Percentiles rank a stretch among this genome's conserved stretches.
phyloP scores from a whole-genome alignment of 1,139 yeast species.

The Blastobotrys serpentis region DNA sequence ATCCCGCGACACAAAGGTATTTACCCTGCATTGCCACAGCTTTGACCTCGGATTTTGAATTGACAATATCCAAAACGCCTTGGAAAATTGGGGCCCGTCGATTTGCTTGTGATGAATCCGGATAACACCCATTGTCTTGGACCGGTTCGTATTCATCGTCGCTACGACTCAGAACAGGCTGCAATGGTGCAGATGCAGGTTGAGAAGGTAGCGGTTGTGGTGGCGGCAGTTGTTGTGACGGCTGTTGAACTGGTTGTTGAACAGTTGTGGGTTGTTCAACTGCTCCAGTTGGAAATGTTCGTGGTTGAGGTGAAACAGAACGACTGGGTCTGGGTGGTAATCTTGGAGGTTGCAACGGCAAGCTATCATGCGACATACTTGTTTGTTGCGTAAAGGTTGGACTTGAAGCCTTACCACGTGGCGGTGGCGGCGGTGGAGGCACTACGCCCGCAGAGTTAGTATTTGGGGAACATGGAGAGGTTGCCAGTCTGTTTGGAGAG shows the following conservation, averaged over 20 bases:
- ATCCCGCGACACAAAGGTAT: slow-evolving; percentile 28
- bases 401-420: slow-evolving; percentile 10
- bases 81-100: slow-evolving; percentile 37
- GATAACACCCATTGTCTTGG: slow-evolving; percentile 24
- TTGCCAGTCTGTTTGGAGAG: background rate
- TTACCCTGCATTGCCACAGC: slow-evolving; percentile 32
- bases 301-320: slow-evolving; percentile 16
- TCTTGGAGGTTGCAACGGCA: slow-evolving; percentile 20
- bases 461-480: slow-evolving; percentile 1
- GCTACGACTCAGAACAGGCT: background rate
- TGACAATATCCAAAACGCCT: slow-evolving; percentile 32
- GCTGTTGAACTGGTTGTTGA: slow-evolving; percentile 8
- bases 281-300: no score
- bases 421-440: slow-evolving; percentile 14
- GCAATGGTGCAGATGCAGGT: background rate
- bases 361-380: background rate
- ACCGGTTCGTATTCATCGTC: background rate
- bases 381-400: slow-evolving; percentile 5
- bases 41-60: slow-evolving; percentile 32
- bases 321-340: slow-evolving; percentile 27
- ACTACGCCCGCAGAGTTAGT: slow-evolving; percentile 1
- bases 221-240: slow-evolving; percentile 1
- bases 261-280: slow-evolving; percentile 10
- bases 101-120: slow-evolving; percentile 39
- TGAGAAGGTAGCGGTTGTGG: slow-evolving; percentile 5